Evolutionary conservation across 306 rosid genomes (phyloP).

Genomic region (Benincasa hispida): DNA sequence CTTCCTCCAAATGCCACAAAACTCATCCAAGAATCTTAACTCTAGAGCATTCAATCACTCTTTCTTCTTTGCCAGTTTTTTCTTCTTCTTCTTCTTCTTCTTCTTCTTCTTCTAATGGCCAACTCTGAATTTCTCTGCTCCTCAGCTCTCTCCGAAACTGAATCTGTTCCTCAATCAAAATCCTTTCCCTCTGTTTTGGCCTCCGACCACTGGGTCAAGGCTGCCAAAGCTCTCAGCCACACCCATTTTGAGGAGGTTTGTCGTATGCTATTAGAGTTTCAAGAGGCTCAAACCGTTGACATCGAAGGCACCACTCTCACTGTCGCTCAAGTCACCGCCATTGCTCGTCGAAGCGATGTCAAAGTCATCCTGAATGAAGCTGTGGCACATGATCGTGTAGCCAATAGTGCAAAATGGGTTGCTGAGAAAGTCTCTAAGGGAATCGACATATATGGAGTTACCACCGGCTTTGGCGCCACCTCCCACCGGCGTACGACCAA

Average conservation of each 20-base stretch:
- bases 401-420: constrained; percentile 24
- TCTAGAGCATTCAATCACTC: not conserved
- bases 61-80: not conserved
- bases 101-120: not conserved
- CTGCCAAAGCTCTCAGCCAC: constrained; percentile 15
- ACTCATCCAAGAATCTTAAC: not conserved
- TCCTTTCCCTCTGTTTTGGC: not conserved
- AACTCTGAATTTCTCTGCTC: not conserved
- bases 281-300: constrained; percentile 6
- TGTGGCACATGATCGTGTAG: constrained; percentile 16
- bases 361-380: constrained; percentile 12
- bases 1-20: not conserved
- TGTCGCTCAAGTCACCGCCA: constrained; percentile 17
- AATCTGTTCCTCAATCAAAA: not conserved
- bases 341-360: constrained; percentile 18
- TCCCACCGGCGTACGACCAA: constrained; percentile 22
- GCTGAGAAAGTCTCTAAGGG: constrained; percentile 15
- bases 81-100: not conserved
- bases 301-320: constrained; percentile 22
- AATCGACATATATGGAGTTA: constrained; percentile 22
- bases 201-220: constrained; percentile 17
- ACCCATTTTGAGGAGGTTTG: constrained; percentile 22
- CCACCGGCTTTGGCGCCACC: constrained; percentile 27
- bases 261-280: constrained; percentile 16
- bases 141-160: not conserved